A percentile compares a stretch with the other conserved stretches of the same genome.
Evolutionary conservation across 768 basidiomycete genomes (phyloP).

Genomic region (Cubamyces sp.): DNA sequence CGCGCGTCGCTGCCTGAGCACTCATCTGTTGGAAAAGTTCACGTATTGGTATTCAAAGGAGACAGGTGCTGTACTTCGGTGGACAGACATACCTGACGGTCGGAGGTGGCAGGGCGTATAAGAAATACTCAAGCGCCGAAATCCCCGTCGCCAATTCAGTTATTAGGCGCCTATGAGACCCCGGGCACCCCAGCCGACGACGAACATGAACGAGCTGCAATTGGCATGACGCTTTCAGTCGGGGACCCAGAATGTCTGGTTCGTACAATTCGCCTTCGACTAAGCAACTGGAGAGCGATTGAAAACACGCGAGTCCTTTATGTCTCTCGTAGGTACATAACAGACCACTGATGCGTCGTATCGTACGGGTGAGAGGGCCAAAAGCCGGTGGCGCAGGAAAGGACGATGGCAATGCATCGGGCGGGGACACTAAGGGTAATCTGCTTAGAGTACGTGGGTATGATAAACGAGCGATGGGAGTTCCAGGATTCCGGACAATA

Average conservation of each 20-base stretch:
- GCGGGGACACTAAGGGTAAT: conserved; percentile 17
- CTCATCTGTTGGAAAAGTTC: conserved; percentile 21
- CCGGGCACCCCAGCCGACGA: background rate
- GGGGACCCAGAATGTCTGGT: too few relatives aligned
- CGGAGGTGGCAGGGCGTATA: conserved; percentile 12
- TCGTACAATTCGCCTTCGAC: too few relatives aligned
- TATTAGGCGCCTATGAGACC: background rate
- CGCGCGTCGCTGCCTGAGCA: conserved; percentile 21
- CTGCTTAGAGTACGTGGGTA: conserved; percentile 25
- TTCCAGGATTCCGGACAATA: conserved; percentile 22
- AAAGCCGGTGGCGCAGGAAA: background rate
- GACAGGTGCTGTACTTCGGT: background rate
- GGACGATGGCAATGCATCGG: background rate
- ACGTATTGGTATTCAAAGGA: background rate
- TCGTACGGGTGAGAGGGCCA: background rate
- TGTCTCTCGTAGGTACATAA: conserved; percentile 8
- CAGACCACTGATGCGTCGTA: background rate
- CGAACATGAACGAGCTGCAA: too few relatives aligned
- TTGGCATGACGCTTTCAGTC: too few relatives aligned
- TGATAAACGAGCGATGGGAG: conserved; percentile 25
- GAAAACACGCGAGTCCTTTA: too few relatives aligned
- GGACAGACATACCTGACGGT: background rate
- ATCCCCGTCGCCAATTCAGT: too few relatives aligned
- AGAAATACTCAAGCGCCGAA: conserved; percentile 7
- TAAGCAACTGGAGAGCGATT: too few relatives aligned